A percentile compares a stretch with the other conserved stretches of the same genome.
Conservation (phyloP, 192 early-diverging fungal species). For the Chytriomyces sp. region DNA sequence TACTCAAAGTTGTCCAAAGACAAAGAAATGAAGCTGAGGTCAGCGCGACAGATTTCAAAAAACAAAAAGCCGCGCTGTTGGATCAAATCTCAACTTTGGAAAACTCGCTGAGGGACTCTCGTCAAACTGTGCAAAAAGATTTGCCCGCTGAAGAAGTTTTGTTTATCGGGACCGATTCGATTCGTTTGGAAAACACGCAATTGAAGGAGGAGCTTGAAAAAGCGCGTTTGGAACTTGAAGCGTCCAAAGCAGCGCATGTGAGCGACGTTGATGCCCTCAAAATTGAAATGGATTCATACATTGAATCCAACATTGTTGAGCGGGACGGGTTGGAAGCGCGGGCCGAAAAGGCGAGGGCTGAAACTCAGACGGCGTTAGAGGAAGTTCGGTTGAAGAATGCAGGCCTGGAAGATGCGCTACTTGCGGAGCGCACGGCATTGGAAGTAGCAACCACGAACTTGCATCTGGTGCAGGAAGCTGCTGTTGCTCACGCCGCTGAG, state of each 20-base stretch:
- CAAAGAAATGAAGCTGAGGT: background rate
- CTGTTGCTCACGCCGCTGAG: too few species aligned
- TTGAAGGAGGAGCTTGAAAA: background rate
- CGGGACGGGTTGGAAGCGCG: background rate
- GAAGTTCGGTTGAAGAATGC: background rate
- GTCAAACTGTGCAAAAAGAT: background rate
- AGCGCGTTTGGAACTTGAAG: background rate
- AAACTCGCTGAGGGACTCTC: background rate
- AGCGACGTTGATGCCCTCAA: background rate
- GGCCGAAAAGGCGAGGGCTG: background rate
- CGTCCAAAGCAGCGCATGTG: background rate
- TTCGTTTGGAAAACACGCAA: background rate
- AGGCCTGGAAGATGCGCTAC: background rate
- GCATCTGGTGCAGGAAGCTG: background rate
- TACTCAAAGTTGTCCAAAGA: background rate
- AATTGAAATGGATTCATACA: background rate
- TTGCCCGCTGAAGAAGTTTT: too few species aligned
- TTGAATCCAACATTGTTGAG: background rate
- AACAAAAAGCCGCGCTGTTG: background rate
- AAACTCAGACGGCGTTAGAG: background rate
- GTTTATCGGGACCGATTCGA: too few species aligned
- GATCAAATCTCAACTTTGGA: background rate
- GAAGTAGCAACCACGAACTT: background rate
- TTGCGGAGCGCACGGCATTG: background rate
- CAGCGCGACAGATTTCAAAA: background rate